These are phyloP conservation scores for Ceratobasidium sp. DNA, from an alignment of 1,284 basidiomycete species.

Conservation along the genomic window DNA sequence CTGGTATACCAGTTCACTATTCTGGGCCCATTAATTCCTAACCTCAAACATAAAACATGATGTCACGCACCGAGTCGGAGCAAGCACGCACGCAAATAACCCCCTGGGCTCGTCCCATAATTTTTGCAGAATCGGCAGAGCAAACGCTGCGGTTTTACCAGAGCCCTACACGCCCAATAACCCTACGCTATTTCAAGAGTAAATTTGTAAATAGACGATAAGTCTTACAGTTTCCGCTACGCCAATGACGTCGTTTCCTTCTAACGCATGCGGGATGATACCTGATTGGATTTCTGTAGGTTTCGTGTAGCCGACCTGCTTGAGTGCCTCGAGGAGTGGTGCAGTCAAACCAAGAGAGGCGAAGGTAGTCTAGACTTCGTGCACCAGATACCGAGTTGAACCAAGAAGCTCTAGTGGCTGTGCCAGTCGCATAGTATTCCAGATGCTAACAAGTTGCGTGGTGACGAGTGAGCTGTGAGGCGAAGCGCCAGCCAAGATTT, in stretches of 20 bases:
- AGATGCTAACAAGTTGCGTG: too few relatives aligned
- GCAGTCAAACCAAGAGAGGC: constrained; percentile 85
- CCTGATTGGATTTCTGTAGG: constrained; percentile 95
- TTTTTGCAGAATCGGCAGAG: constrained; percentile 95
- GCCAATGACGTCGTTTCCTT: constrained; percentile 96
- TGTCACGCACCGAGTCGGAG: constrained; percentile 78
- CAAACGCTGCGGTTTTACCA: constrained; percentile 98
- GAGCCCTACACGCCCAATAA: constrained; percentile 71
- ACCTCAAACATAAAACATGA: too few relatives aligned
- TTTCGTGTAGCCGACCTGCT: constrained; percentile 84
- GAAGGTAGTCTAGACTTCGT: constrained; percentile 64
- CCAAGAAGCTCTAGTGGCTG: too few relatives aligned
- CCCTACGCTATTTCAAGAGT: neutral
- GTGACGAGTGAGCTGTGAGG: too few relatives aligned
- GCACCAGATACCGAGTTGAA: too few relatives aligned
- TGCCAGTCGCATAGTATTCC: too few relatives aligned
- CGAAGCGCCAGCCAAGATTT: too few relatives aligned
- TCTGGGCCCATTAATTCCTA: neutral
- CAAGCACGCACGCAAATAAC: constrained; percentile 93
- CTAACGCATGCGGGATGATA: constrained; percentile 89
- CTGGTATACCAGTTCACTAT: constrained; percentile 95
- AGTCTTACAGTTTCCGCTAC: constrained; percentile 83
- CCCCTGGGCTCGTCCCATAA: constrained; percentile 97
- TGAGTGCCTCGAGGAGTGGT: constrained; percentile 89
- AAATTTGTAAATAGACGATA: neutral